Percentiles rank a stretch among this genome's conserved stretches.
phyloP scores from a whole-genome alignment of 148 eudicot genomes.

The Amaranthus hypochondriacus region DNA sequence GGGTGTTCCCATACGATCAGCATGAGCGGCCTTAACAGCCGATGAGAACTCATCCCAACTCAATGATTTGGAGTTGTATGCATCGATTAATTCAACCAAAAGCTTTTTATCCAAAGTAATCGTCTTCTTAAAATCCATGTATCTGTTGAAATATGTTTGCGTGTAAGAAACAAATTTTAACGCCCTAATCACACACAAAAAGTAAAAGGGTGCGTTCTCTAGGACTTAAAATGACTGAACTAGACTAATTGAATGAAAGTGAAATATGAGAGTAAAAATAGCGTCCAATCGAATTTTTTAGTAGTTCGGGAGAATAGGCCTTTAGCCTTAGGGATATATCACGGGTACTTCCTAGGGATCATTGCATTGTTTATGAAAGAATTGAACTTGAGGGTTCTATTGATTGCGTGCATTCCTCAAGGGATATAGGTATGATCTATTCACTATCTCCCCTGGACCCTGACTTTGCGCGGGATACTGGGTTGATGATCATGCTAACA shows the following conservation, averaged over 20 bases:
- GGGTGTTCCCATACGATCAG: slow-evolving; percentile 43
- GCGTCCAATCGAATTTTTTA: too few relatives aligned
- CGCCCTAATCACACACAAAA: neutral
- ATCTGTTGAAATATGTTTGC: slow-evolving; percentile 21
- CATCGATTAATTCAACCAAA: slow-evolving; percentile 40
- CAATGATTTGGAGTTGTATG: slow-evolving; percentile 30
- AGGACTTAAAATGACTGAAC: neutral
- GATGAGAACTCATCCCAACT: slow-evolving; percentile 47
- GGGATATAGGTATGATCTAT: neutral
- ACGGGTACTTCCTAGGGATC: too few relatives aligned
- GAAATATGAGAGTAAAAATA: too few relatives aligned
- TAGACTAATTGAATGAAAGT: too few relatives aligned
- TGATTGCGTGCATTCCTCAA: neutral
- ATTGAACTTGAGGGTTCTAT: neutral
- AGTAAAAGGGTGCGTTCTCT: too few relatives aligned
- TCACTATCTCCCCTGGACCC: too few relatives aligned
- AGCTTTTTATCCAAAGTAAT: slow-evolving; percentile 41
- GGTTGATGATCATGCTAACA: neutral
- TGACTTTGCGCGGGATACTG: too few relatives aligned
- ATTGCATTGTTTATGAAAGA: too few relatives aligned
- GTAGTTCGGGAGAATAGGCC: too few relatives aligned
- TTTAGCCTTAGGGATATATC: too few relatives aligned
- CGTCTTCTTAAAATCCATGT: slow-evolving; percentile 39
- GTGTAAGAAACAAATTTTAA: neutral
- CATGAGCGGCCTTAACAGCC: slow-evolving; percentile 37